Evolutionary conservation across 106 monocot species (phyloP).

Genomic region (Platanthera zijinensis): DNA sequence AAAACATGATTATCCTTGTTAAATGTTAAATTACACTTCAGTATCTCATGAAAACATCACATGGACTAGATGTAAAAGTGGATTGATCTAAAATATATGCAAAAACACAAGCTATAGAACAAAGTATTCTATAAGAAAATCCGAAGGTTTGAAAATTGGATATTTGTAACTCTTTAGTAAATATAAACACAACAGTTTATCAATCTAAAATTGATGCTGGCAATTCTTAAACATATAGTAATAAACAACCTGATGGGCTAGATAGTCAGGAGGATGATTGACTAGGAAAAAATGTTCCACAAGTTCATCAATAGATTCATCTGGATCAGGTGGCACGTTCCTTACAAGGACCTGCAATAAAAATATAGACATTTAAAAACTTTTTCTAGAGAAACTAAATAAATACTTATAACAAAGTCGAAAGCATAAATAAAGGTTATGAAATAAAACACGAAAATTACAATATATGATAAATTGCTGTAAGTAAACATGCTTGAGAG

Average conservation of each 20-base stretch:
- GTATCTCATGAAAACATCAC: too few species aligned
- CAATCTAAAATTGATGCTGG: not conserved
- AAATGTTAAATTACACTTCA: not conserved
- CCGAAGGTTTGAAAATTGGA: not conserved
- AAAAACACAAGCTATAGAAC: not conserved
- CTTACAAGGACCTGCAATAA: constrained; percentile 46
- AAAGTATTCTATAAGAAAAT: not conserved
- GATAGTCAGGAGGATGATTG: constrained; percentile 59
- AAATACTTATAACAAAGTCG: not conserved
- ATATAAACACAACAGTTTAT: constrained; percentile 1
- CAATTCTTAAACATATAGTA: not conserved
- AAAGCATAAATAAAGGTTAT: too few species aligned
- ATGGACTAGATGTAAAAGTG: not conserved
- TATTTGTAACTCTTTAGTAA: not conserved
- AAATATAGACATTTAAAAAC: not conserved
- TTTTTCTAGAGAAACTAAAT: not conserved
- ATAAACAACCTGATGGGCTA: constrained; percentile 45
- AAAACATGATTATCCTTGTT: not conserved
- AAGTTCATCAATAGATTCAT: constrained; percentile 53
- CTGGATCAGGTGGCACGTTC: constrained; percentile 59
- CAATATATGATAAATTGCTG: too few species aligned
- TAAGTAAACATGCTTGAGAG: too few species aligned
- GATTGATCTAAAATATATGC: too few species aligned
- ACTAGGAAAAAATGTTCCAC: constrained; percentile 69
- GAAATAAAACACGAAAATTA: too few species aligned